Conservation (phyloP, 2,329 filamentous ascomycete species). For the Hortaea werneckii region DNA sequence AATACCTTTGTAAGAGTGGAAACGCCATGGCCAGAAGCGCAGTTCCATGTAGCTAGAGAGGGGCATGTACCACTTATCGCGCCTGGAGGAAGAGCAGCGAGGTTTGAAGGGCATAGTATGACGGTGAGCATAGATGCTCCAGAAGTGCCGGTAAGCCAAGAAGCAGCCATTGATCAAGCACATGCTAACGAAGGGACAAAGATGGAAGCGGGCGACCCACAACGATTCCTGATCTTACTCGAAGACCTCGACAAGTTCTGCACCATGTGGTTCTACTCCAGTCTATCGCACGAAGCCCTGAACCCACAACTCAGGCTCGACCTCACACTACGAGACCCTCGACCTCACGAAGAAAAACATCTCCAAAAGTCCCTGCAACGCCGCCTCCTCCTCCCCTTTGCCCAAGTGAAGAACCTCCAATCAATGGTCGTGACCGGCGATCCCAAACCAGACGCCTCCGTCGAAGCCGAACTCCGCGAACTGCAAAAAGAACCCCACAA, state of each 20-base stretch:
- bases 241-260: slow-evolving; percentile 42
- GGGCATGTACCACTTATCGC: slow-evolving; percentile 42
- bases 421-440: slow-evolving; percentile 27
- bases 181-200: too few relatives aligned
- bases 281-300: slow-evolving; percentile 38
- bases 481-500: slow-evolving; percentile 31
- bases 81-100: slow-evolving; percentile 26
- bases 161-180: not conserved
- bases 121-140: slow-evolving; percentile 35
- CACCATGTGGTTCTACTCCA: slow-evolving; percentile 43
- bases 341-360: slow-evolving; percentile 28
- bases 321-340: slow-evolving; percentile 38
- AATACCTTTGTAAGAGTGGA: slow-evolving; percentile 39
- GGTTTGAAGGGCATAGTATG: slow-evolving; percentile 33
- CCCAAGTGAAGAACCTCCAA: slow-evolving; percentile 37
- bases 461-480: slow-evolving; percentile 29
- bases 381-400: slow-evolving; percentile 39
- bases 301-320: slow-evolving; percentile 39
- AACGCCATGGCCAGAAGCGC: slow-evolving; percentile 40
- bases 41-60: slow-evolving; percentile 38
- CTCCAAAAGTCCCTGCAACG: slow-evolving; percentile 34
- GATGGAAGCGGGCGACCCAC: slow-evolving; percentile 16
- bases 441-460: slow-evolving; percentile 22
- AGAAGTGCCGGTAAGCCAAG: slow-evolving; percentile 9
- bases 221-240: slow-evolving; percentile 35